phyloP scores from a whole-genome alignment of 2,329 filamentous ascomycete genomes.

The Daldinia sp. region DNA sequence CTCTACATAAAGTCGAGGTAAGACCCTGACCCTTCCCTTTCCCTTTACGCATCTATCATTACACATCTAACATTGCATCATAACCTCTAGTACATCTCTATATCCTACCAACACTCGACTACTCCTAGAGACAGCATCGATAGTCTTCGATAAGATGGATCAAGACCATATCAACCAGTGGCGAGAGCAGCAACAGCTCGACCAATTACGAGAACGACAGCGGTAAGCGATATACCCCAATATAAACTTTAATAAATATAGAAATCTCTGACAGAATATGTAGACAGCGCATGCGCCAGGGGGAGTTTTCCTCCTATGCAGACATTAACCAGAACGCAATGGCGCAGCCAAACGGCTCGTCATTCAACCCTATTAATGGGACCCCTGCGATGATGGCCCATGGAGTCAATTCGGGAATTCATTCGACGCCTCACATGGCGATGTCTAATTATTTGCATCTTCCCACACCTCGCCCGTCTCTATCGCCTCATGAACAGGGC shows the following conservation, averaged over 20 bases:
- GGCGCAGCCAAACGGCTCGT: not conserved
- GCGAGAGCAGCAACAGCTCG: no score
- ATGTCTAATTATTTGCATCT: no score
- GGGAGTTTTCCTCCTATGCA: no score
- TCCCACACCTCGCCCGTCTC: no score
- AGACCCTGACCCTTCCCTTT: not conserved
- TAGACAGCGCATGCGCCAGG: no score
- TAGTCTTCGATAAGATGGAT: not conserved
- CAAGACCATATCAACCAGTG: not conserved
- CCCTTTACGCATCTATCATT: slow-evolving; percentile 4
- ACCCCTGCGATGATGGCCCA: not conserved
- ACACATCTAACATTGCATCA: slow-evolving; percentile 5
- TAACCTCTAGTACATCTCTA: not conserved
- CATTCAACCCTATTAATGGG: not conserved
- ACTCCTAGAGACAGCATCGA: not conserved
- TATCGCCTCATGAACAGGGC: no score
- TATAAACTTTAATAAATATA: not conserved
- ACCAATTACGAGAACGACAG: no score
- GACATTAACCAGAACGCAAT: no score
- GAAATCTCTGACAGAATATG: not conserved
- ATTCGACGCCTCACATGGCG: no score
- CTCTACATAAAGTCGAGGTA: slow-evolving; percentile 6
- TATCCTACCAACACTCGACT: no score
- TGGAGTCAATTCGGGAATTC: no score
- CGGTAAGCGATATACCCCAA: not conserved